These are phyloP conservation scores for Endocalyx cinctus DNA, from an alignment of 2,329 filamentous ascomycete genomes.

Conservation along the genomic window DNA sequence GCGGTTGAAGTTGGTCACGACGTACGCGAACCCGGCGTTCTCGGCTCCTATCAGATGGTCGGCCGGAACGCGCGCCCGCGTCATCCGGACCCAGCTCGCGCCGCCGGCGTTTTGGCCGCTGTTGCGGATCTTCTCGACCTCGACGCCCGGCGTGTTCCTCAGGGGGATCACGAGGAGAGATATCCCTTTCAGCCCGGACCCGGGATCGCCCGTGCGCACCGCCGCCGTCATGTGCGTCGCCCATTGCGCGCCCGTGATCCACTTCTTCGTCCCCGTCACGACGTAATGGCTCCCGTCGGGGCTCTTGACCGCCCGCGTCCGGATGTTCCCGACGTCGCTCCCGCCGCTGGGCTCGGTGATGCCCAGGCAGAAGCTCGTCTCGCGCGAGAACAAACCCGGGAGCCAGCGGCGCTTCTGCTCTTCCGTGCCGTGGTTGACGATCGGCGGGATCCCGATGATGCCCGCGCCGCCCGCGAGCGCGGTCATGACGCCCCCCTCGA, in stretches of 20 bases:
- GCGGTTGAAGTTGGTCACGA: constrained; percentile 44
- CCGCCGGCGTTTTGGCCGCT: constrained; percentile 62
- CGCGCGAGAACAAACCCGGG: constrained; percentile 47
- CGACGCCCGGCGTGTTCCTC: constrained; percentile 40
- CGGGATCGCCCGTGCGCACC: constrained; percentile 52
- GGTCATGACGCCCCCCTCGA: constrained; percentile 49
- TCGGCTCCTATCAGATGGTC: constrained; percentile 49
- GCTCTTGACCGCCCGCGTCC: constrained; percentile 48
- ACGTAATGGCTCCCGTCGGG: constrained; percentile 45
- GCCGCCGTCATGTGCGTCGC: constrained; percentile 60
- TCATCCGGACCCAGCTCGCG: constrained; percentile 50
- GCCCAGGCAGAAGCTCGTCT: constrained; percentile 27
- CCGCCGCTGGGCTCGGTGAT: constrained; percentile 36
- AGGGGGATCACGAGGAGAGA: constrained; percentile 53
- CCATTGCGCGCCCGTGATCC: constrained; percentile 60
- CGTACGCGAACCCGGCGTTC: constrained; percentile 44
- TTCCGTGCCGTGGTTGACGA: constrained; percentile 20
- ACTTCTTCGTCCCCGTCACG: constrained; percentile 61
- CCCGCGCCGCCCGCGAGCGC: constrained; percentile 50
- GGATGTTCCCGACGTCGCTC: constrained; percentile 59
- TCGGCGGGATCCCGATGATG: constrained; percentile 36
- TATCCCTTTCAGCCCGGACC: constrained; percentile 45
- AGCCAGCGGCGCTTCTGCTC: constrained; percentile 22
- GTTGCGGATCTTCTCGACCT: constrained; percentile 52
- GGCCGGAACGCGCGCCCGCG: constrained; percentile 47